Percentiles rank a stretch among this genome's conserved stretches.
Evolutionary conservation across 257 asterid genomes (phyloP).

Genomic region (Solanum sitiens): DNA sequence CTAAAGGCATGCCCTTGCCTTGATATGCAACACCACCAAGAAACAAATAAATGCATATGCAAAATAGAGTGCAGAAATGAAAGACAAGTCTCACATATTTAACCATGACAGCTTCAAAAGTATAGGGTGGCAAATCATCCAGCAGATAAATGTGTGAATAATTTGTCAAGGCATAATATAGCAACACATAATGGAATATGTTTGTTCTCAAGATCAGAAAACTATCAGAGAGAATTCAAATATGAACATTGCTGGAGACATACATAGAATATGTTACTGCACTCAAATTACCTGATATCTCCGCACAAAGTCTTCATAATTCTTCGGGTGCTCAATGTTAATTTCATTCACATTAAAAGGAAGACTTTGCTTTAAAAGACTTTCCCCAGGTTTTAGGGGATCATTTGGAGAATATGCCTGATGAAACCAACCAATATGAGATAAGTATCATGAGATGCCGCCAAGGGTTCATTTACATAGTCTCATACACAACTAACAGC

Average conservation of each 20-base stretch:
- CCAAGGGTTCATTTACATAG: background rate
- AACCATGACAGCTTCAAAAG: background rate
- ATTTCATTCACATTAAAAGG: slow-evolving; percentile 54
- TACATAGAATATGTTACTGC: background rate
- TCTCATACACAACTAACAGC: background rate
- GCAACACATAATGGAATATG: background rate
- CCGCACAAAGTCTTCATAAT: slow-evolving; percentile 45
- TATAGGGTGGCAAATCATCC: background rate
- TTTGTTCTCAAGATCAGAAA: background rate
- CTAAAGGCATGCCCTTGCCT: background rate
- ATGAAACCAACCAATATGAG: background rate
- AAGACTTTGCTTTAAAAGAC: slow-evolving; percentile 51
- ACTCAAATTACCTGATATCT: slow-evolving; percentile 71
- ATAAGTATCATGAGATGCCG: background rate
- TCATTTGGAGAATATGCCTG: slow-evolving; percentile 88
- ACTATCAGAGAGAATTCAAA: background rate
- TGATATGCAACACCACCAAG: background rate
- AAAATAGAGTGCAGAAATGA: background rate
- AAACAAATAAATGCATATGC: background rate
- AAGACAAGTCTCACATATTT: background rate
- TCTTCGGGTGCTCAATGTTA: slow-evolving; percentile 52
- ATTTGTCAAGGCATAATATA: background rate
- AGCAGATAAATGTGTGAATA: background rate
- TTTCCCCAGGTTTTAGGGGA: slow-evolving; percentile 68
- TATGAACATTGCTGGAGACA: background rate